Evolutionary conservation across 1,284 basidiomycete species (phyloP).

Genomic region (Chalciporus piperatoides): DNA sequence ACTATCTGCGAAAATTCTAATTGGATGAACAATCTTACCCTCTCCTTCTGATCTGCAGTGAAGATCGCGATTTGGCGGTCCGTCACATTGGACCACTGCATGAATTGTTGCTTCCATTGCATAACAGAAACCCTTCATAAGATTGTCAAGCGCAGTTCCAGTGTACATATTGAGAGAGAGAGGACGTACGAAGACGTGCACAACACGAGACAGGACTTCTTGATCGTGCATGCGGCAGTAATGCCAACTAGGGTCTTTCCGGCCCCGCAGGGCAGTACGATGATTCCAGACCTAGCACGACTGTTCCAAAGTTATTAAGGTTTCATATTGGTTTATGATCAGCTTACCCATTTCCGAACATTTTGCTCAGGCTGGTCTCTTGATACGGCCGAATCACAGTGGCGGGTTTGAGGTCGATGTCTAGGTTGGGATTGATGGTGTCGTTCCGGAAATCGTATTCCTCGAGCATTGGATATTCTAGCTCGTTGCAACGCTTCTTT

Average conservation of each 20-base stretch:
- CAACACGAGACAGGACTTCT: conserved; percentile 97
- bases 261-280: conserved; percentile 97
- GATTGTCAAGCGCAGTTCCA: conserved; percentile 4
- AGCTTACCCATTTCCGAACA: conserved; percentile 94
- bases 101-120: conserved; percentile 97
- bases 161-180: background rate
- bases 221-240: conserved; percentile 98
- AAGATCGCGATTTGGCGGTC: conserved; percentile 95
- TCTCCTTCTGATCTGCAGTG: conserved; percentile 95
- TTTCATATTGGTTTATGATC: background rate
- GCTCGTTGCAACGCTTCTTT: conserved; percentile 89
- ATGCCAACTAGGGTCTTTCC: conserved; percentile 99
- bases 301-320: conserved; percentile 39
- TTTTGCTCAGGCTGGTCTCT: conserved; percentile 94
- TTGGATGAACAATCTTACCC: conserved; percentile 47
- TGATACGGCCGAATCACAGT: conserved; percentile 97
- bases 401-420: conserved; percentile 95
- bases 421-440: conserved; percentile 89
- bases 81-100: conserved; percentile 96
- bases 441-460: conserved; percentile 99
- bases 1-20: background rate
- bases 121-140: conserved; percentile 83
- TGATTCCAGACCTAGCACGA: conserved; percentile 96
- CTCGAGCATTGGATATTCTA: conserved; percentile 95
- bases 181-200: conserved; percentile 89